Evolutionary conservation across 805 yeast genomes (phyloP).

Genomic region (Maudiozyma saulgeensis): DNA sequence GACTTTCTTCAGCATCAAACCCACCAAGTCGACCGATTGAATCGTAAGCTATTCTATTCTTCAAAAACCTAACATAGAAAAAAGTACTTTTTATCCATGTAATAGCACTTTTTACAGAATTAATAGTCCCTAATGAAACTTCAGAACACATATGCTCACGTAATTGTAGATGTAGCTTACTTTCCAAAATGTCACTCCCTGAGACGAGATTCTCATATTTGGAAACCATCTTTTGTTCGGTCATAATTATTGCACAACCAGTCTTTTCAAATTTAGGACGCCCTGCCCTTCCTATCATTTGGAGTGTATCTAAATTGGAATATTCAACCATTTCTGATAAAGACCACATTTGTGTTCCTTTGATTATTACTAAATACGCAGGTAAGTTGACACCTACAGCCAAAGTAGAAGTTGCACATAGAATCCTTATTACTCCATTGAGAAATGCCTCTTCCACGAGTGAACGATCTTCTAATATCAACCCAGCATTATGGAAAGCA

Average conservation of each 20-base stretch:
- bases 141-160: slow-evolving; percentile 38
- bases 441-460: slow-evolving; percentile 38
- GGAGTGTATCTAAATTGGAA: slow-evolving; percentile 45
- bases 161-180: slow-evolving; percentile 34
- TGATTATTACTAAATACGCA: slow-evolving; percentile 50
- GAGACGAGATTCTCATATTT: slow-evolving; percentile 35
- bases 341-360: slow-evolving; percentile 53
- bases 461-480: slow-evolving; percentile 38
- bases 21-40: slow-evolving; percentile 20
- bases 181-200: slow-evolving; percentile 39
- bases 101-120: slow-evolving; percentile 31
- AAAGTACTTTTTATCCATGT: slow-evolving; percentile 42
- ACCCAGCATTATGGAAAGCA: slow-evolving; percentile 53
- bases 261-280: slow-evolving; percentile 47
- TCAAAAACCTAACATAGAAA: slow-evolving; percentile 36
- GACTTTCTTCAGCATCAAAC: slow-evolving; percentile 23
- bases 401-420: slow-evolving; percentile 52
- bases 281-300: slow-evolving; percentile 62
- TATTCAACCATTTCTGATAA: slow-evolving; percentile 43
- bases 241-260: slow-evolving; percentile 41
- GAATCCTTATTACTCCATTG: slow-evolving; percentile 33
- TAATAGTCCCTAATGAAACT: slow-evolving; percentile 34
- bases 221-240: slow-evolving; percentile 28
- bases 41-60: slow-evolving; percentile 34
- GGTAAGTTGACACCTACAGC: slow-evolving; percentile 57